Conservation (phyloP, 108 stramenopile species). For the Bacterosira constricta region DNA sequence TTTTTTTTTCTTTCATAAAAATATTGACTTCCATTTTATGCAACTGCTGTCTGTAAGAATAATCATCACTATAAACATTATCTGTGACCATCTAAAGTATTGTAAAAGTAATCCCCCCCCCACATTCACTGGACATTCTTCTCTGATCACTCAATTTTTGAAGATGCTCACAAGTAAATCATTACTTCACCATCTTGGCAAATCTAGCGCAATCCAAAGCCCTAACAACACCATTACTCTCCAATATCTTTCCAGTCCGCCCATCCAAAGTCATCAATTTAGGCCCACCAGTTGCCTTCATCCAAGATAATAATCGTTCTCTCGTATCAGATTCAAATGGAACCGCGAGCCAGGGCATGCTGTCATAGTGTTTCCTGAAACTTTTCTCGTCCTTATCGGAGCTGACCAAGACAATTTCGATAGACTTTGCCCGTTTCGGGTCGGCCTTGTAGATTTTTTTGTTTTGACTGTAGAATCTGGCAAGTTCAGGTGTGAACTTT, state of each 20-base stretch:
- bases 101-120: too few relatives aligned
- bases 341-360: slow-evolving; percentile 89
- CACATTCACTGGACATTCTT: too few relatives aligned
- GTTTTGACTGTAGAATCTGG: slow-evolving; percentile 72
- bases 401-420: slow-evolving; percentile 88
- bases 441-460: slow-evolving; percentile 30
- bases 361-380: slow-evolving; percentile 74
- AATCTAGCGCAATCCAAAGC: slow-evolving; percentile 58
- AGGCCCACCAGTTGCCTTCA: slow-evolving; percentile 75
- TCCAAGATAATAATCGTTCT: slow-evolving; percentile 60
- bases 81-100: too few relatives aligned
- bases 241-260: slow-evolving; percentile 70
- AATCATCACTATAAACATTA: too few relatives aligned
- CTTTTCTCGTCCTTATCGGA: slow-evolving; percentile 75
- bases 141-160: too few relatives aligned
- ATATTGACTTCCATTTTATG: too few relatives aligned
- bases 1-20: too few relatives aligned
- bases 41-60: too few relatives aligned
- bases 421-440: slow-evolving; percentile 32
- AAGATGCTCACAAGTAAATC: too few relatives aligned
- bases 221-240: slow-evolving; percentile 73
- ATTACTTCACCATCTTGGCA: slow-evolving; percentile 24
- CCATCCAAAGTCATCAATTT: slow-evolving; percentile 80
- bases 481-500: slow-evolving; percentile 86
- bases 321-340: slow-evolving; percentile 73